A percentile compares a stretch with the other conserved stretches of the same genome.
Evolutionary conservation across 1,139 yeast genomes (phyloP).

Genomic region (Meyerozyma elateridarum): DNA sequence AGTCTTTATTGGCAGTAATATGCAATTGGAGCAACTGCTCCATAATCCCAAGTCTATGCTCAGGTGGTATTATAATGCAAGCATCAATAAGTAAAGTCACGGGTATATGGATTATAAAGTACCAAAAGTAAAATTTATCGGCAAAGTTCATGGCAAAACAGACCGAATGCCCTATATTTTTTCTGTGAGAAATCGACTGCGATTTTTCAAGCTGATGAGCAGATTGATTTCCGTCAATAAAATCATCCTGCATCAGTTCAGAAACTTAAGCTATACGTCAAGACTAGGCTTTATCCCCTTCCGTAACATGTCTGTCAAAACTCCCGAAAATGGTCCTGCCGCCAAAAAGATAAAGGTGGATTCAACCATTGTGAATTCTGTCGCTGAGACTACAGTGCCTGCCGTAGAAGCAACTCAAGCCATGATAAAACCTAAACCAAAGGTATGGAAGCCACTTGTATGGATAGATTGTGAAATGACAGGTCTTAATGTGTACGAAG

Average conservation of each 20-base stretch:
- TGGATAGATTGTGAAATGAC: conserved; percentile 94
- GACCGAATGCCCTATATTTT: too few relatives aligned
- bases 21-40: conserved; percentile 51
- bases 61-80: conserved; percentile 57
- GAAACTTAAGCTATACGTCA: not conserved
- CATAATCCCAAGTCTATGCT: conserved; percentile 47
- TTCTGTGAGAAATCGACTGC: not conserved
- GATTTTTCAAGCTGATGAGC: conserved; percentile 2
- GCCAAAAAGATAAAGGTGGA: conserved; percentile 1
- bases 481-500: conserved; percentile 73
- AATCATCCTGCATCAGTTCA: not conserved
- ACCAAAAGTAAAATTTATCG: conserved; percentile 24
- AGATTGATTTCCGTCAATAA: not conserved
- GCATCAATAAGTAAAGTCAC: conserved; percentile 75
- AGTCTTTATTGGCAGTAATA: conserved; percentile 60
- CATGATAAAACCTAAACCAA: conserved; percentile 1
- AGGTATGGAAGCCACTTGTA: conserved; percentile 43
- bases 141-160: too few relatives aligned
- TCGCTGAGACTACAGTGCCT: not conserved
- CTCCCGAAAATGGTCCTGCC: not conserved
- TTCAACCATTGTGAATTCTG: not conserved
- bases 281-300: not conserved
- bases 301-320: conserved; percentile 2
- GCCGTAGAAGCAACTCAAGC: conserved; percentile 1
- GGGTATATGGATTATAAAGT: conserved; percentile 58